phyloP scores from a whole-genome alignment of 1,284 basidiomycete genomes.

The Ustilago esculenta region DNA sequence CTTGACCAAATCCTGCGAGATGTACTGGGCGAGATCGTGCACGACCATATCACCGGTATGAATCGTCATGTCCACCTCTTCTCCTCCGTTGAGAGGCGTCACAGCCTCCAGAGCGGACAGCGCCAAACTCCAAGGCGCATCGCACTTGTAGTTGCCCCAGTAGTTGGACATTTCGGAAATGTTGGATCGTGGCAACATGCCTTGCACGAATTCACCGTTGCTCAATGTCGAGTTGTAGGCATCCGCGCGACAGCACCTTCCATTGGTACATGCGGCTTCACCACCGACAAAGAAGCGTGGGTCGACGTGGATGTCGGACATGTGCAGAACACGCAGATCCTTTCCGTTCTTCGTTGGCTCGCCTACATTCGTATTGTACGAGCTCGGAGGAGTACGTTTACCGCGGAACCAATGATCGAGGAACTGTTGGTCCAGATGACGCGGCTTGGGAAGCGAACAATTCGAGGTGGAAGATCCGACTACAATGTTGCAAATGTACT shows the following conservation, averaged over 20 bases:
- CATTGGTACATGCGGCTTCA: constrained; percentile 79
- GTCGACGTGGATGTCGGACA: constrained; percentile 82
- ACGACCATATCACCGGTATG: constrained; percentile 82
- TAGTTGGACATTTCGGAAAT: constrained; percentile 54
- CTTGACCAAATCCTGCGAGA: constrained; percentile 58
- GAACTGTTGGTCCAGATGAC: constrained; percentile 41
- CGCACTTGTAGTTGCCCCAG: constrained; percentile 71
- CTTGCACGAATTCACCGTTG: constrained; percentile 37
- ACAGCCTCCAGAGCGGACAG: constrained; percentile 76
- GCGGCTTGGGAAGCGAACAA: constrained; percentile 50
- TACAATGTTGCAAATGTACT: constrained; percentile 61
- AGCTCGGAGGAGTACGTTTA: constrained; percentile 26
- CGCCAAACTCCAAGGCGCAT: constrained; percentile 76
- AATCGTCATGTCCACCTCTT: constrained; percentile 75
- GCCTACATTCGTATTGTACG: constrained; percentile 36
- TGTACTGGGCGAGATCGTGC: constrained; percentile 60
- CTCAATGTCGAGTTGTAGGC: constrained; percentile 72
- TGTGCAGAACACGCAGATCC: constrained; percentile 77
- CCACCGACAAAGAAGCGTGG: constrained; percentile 79
- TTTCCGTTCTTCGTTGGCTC: constrained; percentile 69
- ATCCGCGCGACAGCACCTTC: constrained; percentile 77
- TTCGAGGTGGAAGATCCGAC: constrained; percentile 34
- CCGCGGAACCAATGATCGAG: constrained; percentile 60
- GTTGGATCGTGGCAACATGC: constrained; percentile 43
- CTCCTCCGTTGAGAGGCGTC: constrained; percentile 74